Percentiles rank a stretch among this genome's conserved stretches.
These are phyloP conservation scores for Prunus mira DNA, from an alignment of 306 rosid genomes.

Conservation along the genomic window DNA sequence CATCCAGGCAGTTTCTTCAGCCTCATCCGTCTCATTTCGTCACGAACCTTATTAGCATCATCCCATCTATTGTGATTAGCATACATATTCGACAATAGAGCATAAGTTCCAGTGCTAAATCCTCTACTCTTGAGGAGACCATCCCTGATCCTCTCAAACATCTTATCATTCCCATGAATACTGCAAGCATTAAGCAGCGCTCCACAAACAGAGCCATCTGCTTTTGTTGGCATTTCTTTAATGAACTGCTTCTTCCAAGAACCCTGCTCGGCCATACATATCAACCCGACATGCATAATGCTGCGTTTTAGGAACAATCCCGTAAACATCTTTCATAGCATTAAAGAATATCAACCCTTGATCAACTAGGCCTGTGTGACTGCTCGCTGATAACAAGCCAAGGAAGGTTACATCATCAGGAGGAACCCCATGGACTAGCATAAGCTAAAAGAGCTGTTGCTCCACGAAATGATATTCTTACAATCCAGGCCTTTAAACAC, in stretches of 20 bases:
- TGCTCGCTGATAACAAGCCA: slow-evolving; percentile 65
- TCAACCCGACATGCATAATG: slow-evolving; percentile 39
- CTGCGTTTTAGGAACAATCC: slow-evolving; percentile 27
- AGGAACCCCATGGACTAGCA: slow-evolving; percentile 61
- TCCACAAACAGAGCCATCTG: slow-evolving; percentile 57
- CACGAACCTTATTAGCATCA: slow-evolving; percentile 57
- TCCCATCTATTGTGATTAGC: slow-evolving; percentile 64
- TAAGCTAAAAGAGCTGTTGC: slow-evolving; percentile 59
- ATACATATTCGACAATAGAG: slow-evolving; percentile 59
- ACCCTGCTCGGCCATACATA: slow-evolving; percentile 49
- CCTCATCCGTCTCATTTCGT: slow-evolving; percentile 45
- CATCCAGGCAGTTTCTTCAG: slow-evolving; percentile 56
- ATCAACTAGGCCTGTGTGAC: slow-evolving; percentile 46
- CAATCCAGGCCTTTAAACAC: slow-evolving; percentile 36
- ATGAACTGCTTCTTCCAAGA: slow-evolving; percentile 61
- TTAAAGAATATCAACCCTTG: slow-evolving; percentile 49
- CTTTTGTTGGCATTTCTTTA: slow-evolving; percentile 31
- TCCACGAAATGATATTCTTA: slow-evolving; percentile 72
- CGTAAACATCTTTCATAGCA: slow-evolving; percentile 54
- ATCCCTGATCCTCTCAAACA: slow-evolving; percentile 44
- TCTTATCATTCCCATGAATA: slow-evolving; percentile 40
- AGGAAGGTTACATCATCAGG: slow-evolving; percentile 69
- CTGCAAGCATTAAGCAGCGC: slow-evolving; percentile 43
- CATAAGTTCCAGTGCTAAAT: slow-evolving; percentile 54
- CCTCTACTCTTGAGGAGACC: slow-evolving; percentile 27